Percentiles rank a stretch among this genome's conserved stretches.
phyloP scores from a whole-genome alignment of 176 grass and related monocot species.

The Tillandsia leiboldiana region DNA sequence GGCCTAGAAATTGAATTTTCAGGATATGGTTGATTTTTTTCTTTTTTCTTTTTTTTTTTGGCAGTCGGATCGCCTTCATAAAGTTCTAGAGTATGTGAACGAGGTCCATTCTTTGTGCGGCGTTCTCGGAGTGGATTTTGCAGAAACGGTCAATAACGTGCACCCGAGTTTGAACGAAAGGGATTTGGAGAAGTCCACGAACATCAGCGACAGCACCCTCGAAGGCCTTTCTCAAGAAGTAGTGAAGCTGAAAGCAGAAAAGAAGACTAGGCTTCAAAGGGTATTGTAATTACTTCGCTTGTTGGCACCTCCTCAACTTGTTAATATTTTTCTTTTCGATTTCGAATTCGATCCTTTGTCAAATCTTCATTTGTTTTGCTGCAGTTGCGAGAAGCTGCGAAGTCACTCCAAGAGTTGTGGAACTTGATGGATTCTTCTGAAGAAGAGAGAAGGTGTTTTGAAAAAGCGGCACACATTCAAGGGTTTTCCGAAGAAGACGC shows the following conservation, averaged over 20 bases:
- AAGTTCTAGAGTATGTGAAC: slow-evolving; percentile 39
- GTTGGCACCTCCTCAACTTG: not conserved
- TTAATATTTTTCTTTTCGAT: not conserved
- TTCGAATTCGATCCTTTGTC: not conserved
- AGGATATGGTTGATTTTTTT: not conserved
- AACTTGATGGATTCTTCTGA: slow-evolving; percentile 88
- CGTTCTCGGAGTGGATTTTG: slow-evolving; percentile 51
- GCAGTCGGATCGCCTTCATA: slow-evolving; percentile 83
- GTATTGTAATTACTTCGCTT: slow-evolving; percentile 23
- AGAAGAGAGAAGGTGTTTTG: slow-evolving; percentile 58
- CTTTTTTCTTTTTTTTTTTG: slow-evolving; percentile 1
- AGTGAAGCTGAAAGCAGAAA: slow-evolving; percentile 46
- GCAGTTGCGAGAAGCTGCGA: slow-evolving; percentile 65
- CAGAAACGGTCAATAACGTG: slow-evolving; percentile 38
- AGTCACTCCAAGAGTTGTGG: slow-evolving; percentile 70
- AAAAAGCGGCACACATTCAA: slow-evolving; percentile 39
- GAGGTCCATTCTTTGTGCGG: slow-evolving; percentile 59
- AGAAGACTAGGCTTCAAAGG: slow-evolving; percentile 55
- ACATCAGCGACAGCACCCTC: slow-evolving; percentile 54
- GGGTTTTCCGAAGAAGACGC: slow-evolving; percentile 59
- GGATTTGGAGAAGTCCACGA: slow-evolving; percentile 42
- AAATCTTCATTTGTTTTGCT: slow-evolving; percentile 25
- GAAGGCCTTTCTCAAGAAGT: slow-evolving; percentile 37
- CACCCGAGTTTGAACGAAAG: slow-evolving; percentile 50
- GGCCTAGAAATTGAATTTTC: not conserved